Evolutionary conservation across 1,284 basidiomycete genomes (phyloP).

Genomic region (Gymnopus androsaceus): DNA sequence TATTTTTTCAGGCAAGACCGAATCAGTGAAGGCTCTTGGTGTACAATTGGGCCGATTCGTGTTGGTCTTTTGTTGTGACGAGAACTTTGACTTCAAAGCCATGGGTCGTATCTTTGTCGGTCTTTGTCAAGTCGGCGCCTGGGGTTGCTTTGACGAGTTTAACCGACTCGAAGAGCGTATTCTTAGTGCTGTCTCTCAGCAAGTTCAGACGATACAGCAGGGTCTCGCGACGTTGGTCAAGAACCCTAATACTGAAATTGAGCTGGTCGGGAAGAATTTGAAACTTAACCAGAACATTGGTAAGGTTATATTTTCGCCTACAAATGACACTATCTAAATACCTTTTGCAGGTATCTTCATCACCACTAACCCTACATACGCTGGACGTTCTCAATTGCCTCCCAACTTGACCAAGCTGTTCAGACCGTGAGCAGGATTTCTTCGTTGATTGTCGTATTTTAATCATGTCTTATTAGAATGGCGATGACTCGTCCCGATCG

Average conservation of each 20-base stretch:
- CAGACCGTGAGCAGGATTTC: conserved; percentile 69
- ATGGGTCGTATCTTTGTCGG: conserved; percentile 99
- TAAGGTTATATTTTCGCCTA: conserved; percentile 27
- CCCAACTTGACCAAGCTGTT: conserved; percentile 97
- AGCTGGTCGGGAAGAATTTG: conserved; percentile 93
- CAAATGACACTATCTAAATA: conserved; percentile 8
- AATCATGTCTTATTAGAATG: conserved; percentile 62
- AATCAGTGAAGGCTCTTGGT: conserved; percentile 98
- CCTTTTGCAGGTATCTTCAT: conserved; percentile 80
- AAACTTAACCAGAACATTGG: conserved; percentile 95
- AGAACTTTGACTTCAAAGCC: conserved; percentile 99
- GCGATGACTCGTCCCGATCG: conserved; percentile 99
- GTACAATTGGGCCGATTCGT: conserved; percentile 98
- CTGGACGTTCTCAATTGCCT: conserved; percentile 94
- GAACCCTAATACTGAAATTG: conserved; percentile 88
- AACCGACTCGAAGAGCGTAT: conserved; percentile 98
- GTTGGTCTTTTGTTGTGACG: conserved; percentile 98
- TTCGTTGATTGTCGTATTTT: not conserved
- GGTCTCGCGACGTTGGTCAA: conserved; percentile 81
- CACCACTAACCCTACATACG: conserved; percentile 98
- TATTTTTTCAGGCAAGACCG: conserved; percentile 86
- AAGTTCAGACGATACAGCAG: conserved; percentile 98
- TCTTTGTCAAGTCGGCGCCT: conserved; percentile 97
- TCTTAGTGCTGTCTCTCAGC: conserved; percentile 96
- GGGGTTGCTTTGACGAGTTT: conserved; percentile 99